A percentile compares a stretch with the other conserved stretches of the same genome.
Evolutionary conservation across 31 red algal species (phyloP).

Genomic region (Pterothamnion heteromorphum): DNA sequence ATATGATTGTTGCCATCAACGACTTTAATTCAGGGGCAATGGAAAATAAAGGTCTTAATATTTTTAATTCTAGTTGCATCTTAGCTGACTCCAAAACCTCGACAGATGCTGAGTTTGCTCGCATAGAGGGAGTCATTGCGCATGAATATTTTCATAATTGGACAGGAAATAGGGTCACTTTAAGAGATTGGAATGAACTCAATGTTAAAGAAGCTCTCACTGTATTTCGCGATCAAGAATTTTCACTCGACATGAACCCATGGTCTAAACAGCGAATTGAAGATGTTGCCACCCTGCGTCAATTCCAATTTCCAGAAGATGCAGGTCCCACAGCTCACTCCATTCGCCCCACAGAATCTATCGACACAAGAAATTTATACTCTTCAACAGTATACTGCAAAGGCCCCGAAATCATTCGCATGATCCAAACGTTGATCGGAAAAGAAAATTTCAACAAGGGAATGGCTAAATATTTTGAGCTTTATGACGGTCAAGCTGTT

Average conservation of each 20-base stretch:
- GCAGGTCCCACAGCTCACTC: slow-evolving; percentile 96
- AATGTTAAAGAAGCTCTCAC: slow-evolving; percentile 97
- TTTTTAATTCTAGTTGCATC: slow-evolving; percentile 96
- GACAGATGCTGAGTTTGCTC: slow-evolving; percentile 87
- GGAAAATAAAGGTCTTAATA: slow-evolving; percentile 96
- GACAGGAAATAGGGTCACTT: slow-evolving; percentile 94
- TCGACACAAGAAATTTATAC: slow-evolving; percentile 90
- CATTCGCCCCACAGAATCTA: slow-evolving; percentile 83
- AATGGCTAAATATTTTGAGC: slow-evolving; percentile 88
- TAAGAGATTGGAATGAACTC: slow-evolving; percentile 90
- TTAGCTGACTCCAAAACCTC: slow-evolving; percentile 81
- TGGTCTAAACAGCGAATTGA: slow-evolving; percentile 79
- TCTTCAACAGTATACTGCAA: slow-evolving; percentile 96
- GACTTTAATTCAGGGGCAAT: slow-evolving; percentile 96
- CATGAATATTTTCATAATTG: slow-evolving; percentile 99
- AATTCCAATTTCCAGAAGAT: slow-evolving; percentile 92
- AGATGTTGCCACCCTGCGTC: slow-evolving; percentile 76
- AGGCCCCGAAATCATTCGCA: slow-evolving; percentile 95
- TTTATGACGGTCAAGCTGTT: slow-evolving; percentile 93
- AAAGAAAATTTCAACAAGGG: slow-evolving; percentile 85
- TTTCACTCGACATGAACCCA: slow-evolving; percentile 83
- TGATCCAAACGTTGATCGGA: slow-evolving; percentile 83
- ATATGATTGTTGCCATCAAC: slow-evolving; percentile 89
- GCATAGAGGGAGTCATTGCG: slow-evolving; percentile 78
- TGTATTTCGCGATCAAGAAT: slow-evolving; percentile 94